phyloP scores from a whole-genome alignment of 768 basidiomycete species.

The Amylocystis lapponica region DNA sequence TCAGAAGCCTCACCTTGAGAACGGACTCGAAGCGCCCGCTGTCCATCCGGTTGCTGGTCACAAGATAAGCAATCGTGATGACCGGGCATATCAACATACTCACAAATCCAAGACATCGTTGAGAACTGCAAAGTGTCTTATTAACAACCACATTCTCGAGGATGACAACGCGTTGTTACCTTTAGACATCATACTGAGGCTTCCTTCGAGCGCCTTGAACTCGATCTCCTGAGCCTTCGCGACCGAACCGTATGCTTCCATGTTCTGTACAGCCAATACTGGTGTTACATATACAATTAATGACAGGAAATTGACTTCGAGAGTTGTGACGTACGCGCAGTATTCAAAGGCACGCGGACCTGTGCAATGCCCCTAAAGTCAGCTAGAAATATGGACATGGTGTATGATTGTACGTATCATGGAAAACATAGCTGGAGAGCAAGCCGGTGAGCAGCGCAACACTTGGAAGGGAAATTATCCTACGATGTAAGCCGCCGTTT shows the following conservation, averaged over 20 bases:
- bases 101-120: slow-evolving; percentile 82
- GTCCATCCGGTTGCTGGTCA: slow-evolving; percentile 72
- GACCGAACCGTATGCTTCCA: slow-evolving; percentile 74
- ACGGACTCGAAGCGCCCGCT: slow-evolving; percentile 77
- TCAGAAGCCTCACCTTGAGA: slow-evolving; percentile 33
- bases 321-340: slow-evolving; percentile 40
- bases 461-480: slow-evolving; percentile 24
- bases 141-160: background rate
- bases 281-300: background rate
- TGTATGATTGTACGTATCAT: slow-evolving; percentile 49
- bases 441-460: slow-evolving; percentile 15
- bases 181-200: slow-evolving; percentile 86
- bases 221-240: slow-evolving; percentile 77
- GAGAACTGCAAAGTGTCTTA: slow-evolving; percentile 38
- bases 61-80: background rate
- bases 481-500: slow-evolving; percentile 78
- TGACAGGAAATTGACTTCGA: background rate
- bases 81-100: slow-evolving; percentile 19
- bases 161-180: slow-evolving; percentile 33
- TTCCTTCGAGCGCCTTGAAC: slow-evolving; percentile 79
- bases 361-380: slow-evolving; percentile 32
- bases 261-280: slow-evolving; percentile 87
- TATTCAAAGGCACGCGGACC: slow-evolving; percentile 79
- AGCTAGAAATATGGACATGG: slow-evolving; percentile 18
- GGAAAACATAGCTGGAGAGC: slow-evolving; percentile 58